These are phyloP conservation scores for Venturia effusa DNA, from an alignment of 2,329 filamentous ascomycete species.

Conservation along the genomic window DNA sequence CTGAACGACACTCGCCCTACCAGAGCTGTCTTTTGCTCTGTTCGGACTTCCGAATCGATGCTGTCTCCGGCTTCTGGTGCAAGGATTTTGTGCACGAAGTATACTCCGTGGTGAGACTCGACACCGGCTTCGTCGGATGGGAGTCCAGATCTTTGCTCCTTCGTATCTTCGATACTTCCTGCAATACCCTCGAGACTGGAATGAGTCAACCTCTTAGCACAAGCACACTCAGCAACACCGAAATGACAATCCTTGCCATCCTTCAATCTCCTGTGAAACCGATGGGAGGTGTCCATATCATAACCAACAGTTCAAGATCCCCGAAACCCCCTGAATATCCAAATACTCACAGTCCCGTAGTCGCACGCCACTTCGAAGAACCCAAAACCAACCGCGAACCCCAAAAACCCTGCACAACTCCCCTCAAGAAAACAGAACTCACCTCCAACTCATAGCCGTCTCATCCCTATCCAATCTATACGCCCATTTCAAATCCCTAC, in stretches of 20 bases:
- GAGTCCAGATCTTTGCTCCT: constrained; percentile 16
- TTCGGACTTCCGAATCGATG: not conserved
- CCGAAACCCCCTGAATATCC: too few relatives aligned
- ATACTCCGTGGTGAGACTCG: constrained; percentile 17
- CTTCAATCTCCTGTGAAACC: too few relatives aligned
- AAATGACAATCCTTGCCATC: too few relatives aligned
- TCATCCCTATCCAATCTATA: constrained; percentile 23
- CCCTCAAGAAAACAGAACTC: constrained; percentile 11
- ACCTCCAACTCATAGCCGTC: constrained; percentile 23
- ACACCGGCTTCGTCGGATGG: constrained; percentile 15
- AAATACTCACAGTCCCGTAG: too few relatives aligned
- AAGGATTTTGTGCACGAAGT: constrained; percentile 20
- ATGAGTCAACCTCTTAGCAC: constrained; percentile 4
- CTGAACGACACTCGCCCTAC: constrained; percentile 19
- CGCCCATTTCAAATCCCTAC: constrained; percentile 24
- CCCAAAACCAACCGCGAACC: too few relatives aligned
- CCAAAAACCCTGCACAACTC: too few relatives aligned
- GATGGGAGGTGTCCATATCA: too few relatives aligned
- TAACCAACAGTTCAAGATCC: too few relatives aligned
- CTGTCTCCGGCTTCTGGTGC: not conserved
- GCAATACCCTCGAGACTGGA: constrained; percentile 18
- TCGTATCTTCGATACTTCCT: constrained; percentile 21
- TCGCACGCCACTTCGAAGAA: too few relatives aligned
- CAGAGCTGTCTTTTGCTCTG: constrained; percentile 13
- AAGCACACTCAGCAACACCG: too few relatives aligned